Percentiles rank a stretch among this genome's conserved stretches.
Evolutionary conservation across 495 filamentous ascomycete genomes (phyloP).

Genomic region (Neurospora sp.): DNA sequence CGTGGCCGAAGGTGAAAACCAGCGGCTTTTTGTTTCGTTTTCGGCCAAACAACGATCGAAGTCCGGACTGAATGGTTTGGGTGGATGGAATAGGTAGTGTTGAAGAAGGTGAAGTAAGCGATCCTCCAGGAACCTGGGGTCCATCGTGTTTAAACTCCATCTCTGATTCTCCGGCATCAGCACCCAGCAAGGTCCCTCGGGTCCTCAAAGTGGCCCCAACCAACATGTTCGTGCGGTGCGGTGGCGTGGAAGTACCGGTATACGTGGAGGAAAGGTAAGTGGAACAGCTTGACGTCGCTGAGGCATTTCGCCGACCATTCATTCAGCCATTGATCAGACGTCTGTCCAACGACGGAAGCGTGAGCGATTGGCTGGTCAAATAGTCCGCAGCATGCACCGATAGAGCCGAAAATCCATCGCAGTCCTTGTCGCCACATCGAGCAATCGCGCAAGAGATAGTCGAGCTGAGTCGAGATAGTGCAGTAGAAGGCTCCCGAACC

Average conservation of each 20-base stretch:
- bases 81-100: background rate
- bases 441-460: background rate
- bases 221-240: background rate
- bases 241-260: background rate
- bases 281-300: background rate
- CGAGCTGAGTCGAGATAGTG: background rate
- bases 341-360: background rate
- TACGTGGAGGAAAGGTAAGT: background rate
- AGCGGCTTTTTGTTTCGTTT: conserved; percentile 11
- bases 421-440: background rate
- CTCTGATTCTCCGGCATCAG: background rate
- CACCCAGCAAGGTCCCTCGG: background rate
- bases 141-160: background rate
- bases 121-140: background rate
- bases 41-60: conserved; percentile 5
- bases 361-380: background rate
- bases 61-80: background rate
- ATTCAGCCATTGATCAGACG: background rate
- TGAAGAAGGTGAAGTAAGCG: background rate
- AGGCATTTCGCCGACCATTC: background rate
- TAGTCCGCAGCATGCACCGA: background rate
- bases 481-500: background rate
- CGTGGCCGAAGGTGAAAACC: conserved; percentile 8
- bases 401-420: background rate
- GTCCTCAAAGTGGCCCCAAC: background rate